Evolutionary conservation across 768 basidiomycete species (phyloP).

Genomic region (Scleroderma citrinum): DNA sequence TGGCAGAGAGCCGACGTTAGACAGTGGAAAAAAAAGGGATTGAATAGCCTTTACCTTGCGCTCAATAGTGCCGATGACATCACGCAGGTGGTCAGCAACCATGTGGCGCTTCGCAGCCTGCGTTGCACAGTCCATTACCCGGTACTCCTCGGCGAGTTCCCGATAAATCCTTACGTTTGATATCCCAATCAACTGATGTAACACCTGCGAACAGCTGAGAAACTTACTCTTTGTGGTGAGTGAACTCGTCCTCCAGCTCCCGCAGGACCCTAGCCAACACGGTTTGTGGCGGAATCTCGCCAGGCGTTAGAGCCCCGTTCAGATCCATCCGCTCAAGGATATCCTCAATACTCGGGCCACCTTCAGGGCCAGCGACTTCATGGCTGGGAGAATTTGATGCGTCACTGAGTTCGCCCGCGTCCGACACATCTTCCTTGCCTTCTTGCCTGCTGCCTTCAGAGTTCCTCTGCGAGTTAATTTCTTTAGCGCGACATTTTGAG

Average conservation of each 20-base stretch:
- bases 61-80: conserved; percentile 90
- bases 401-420: neutral
- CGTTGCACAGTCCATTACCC: conserved; percentile 77
- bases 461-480: conserved; percentile 34
- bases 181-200: conserved; percentile 6
- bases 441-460: neutral
- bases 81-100: conserved; percentile 82
- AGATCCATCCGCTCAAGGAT: conserved; percentile 21
- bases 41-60: conserved; percentile 57
- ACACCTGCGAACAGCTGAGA: neutral
- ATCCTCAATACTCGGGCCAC: conserved; percentile 15
- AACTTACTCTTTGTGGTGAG: conserved; percentile 86
- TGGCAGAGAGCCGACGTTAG: conserved; percentile 22
- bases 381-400: neutral
- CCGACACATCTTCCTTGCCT: neutral
- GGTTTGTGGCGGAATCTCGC: conserved; percentile 75
- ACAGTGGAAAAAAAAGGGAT: conserved; percentile 1
- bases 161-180: conserved; percentile 69
- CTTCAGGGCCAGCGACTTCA: conserved; percentile 15
- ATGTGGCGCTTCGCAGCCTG: conserved; percentile 77
- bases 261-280: conserved; percentile 75
- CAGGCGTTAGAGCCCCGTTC: conserved; percentile 17
- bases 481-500: conserved; percentile 33
- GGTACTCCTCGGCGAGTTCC: conserved; percentile 91
- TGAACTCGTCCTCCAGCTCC: conserved; percentile 93